These are phyloP conservation scores for Verticillium dahliae DNA, from an alignment of 2,329 filamentous ascomycete genomes.

Conservation along the genomic window DNA sequence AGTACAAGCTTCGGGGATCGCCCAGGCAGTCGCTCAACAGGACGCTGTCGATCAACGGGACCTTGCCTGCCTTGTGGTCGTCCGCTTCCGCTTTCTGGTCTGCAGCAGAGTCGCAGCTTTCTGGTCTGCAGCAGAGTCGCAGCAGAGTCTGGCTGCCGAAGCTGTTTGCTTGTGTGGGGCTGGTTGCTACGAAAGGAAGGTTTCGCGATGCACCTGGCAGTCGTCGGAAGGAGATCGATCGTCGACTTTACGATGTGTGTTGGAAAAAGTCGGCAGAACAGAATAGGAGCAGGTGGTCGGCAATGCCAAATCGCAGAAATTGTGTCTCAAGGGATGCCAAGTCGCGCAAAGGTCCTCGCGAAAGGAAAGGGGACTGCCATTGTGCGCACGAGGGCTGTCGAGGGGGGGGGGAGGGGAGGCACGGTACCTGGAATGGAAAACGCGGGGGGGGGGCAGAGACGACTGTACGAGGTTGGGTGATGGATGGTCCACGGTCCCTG, in stretches of 20 bases:
- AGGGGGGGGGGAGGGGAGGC: conserved; percentile 5
- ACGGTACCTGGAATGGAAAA: not conserved
- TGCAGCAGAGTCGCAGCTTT: no score
- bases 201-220: not conserved
- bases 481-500: no score
- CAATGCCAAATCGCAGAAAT: not conserved
- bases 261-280: not conserved
- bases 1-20: not conserved
- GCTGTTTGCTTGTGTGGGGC: no score
- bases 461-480: not conserved
- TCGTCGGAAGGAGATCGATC: not conserved
- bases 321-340: conserved; percentile 8
- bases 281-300: not conserved
- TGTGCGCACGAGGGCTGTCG: conserved; percentile 11
- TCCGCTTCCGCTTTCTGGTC: no score
- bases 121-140: no score
- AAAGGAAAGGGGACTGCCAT: conserved; percentile 6
- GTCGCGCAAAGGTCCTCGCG: conserved; percentile 10
- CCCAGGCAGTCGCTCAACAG: not conserved
- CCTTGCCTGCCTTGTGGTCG: not conserved
- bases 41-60: not conserved
- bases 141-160: no score
- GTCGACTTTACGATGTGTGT: not conserved
- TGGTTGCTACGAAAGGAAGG: no score
- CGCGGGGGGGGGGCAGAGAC: not conserved